Evolutionary conservation across 2,329 filamentous ascomycete species (phyloP), one percentile per base, ranked within the genome.

Genomic region (Colletotrichum sp.): DNA sequence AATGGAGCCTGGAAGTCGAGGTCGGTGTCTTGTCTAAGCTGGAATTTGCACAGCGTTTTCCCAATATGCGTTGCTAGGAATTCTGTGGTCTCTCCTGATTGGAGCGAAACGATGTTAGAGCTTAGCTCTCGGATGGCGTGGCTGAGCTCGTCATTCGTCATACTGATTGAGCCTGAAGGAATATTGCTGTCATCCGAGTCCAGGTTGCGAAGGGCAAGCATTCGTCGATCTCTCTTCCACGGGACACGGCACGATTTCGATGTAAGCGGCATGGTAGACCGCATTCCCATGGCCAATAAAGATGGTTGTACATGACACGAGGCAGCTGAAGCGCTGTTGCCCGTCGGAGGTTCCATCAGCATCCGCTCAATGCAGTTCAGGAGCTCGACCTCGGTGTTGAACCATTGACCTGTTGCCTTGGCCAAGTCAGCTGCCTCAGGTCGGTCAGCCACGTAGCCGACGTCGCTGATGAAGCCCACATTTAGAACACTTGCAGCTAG

Each of bases 401-500:
- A 61, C 62, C 64, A 71, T 30, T 71, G 69, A 12, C 69, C 70
- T 12, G 70, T 69, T 19, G 63, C 64, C 55, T 16, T 59, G 22
- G 64, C 62, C n/a, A 44, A 49, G 6, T 69, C 64, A 13, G 55
- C 27, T 8, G 86, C 81, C 19, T 84, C 83, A 0, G 82, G 82
- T 67, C 85, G 82, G 52, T 77, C 76, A 9, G 77, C 74, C 4
- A 88, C 78, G 72, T 82, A 85, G 2, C 87, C 87, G 6, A 84
- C 79, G 5, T 83, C 86, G 4, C 82, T 80, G 7, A 88, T 79
- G 4, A 79, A 76, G 5, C 85, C 84, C 13, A 89, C 81, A 72
- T 89, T 80, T 2, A 89, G 81, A 12, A 80, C 78, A 0, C 83
- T 82, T 3, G 83, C 87, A 1, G 86, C 81, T 8, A 88, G 80